Conservation (phyloP, 148 eudicot genomes). For the Bassia scoparia region DNA sequence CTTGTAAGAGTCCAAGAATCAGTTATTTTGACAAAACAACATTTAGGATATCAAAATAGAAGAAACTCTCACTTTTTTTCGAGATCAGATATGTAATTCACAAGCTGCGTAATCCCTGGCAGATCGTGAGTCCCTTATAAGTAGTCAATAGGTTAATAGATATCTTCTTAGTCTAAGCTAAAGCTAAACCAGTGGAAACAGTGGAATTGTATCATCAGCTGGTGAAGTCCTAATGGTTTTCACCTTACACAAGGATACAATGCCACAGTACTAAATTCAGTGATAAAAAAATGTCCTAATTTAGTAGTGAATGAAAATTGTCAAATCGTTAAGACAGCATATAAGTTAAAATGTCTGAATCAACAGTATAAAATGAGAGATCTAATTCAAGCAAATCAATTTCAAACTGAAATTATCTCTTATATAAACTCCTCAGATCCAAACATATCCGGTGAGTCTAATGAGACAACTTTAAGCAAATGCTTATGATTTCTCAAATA, state of each 20-base stretch:
- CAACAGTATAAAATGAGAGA: background rate
- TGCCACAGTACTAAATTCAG: background rate
- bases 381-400: background rate
- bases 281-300: background rate
- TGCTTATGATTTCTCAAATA: background rate
- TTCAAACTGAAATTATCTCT: background rate
- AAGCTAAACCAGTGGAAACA: background rate
- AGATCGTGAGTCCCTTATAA: constrained; percentile 50
- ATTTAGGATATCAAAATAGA: constrained; percentile 4
- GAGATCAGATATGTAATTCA: constrained; percentile 74
- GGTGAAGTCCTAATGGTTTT: background rate
- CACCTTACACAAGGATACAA: background rate
- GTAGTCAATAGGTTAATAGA: constrained; percentile 16
- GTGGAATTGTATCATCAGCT: constrained; percentile 8
- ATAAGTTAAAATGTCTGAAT: background rate
- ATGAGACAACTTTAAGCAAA: background rate
- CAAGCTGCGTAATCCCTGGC: constrained; percentile 70
- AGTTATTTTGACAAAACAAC: background rate
- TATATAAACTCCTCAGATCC: background rate
- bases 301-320: too few species aligned
- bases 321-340: background rate
- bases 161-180: background rate
- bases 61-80: constrained; percentile 47
- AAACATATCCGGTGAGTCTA: background rate
- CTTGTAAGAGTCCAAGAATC: background rate